Conservation (phyloP, 345 rosid genomes). For the Mercurialis annua region DNA sequence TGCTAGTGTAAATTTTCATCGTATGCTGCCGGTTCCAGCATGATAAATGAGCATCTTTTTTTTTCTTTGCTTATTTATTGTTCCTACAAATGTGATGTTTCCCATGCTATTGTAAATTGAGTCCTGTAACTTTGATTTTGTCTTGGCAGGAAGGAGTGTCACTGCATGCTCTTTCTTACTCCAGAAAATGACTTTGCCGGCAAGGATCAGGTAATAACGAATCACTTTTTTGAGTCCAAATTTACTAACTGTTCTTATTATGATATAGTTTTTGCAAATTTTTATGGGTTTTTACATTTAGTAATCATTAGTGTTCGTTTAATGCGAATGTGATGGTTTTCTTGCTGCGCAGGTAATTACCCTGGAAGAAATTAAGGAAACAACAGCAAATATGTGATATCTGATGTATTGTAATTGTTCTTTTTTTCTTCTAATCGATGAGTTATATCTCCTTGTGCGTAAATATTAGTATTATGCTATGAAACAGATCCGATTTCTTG, state of each 20-base stretch:
- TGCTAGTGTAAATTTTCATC: neutral
- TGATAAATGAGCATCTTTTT: neutral
- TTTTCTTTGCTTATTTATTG: neutral
- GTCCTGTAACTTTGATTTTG: constrained; percentile 4
- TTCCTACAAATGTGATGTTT: neutral
- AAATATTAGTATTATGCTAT: constrained; percentile 23
- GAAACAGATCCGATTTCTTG: constrained; percentile 1
- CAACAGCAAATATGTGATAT: constrained; percentile 56
- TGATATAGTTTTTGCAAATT: neutral
- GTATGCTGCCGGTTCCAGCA: no score
- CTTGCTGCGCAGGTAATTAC: constrained; percentile 55
- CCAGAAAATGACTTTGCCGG: constrained; percentile 97
- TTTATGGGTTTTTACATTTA: neutral
- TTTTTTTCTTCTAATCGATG: neutral
- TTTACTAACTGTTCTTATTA: neutral
- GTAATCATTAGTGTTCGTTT: no score
- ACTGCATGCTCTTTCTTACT: constrained; percentile 98
- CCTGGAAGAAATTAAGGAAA: constrained; percentile 70
- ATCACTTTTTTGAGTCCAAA: neutral
- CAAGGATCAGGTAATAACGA: constrained; percentile 64
- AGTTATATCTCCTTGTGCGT: constrained; percentile 14
- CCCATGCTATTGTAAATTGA: neutral
- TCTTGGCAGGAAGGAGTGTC: constrained; percentile 90
- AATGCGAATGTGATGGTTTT: neutral
- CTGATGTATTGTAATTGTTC: constrained; percentile 8